Conservation (phyloP, 2,329 filamentous ascomycete genomes). For the Aschersonia sp. region DNA sequence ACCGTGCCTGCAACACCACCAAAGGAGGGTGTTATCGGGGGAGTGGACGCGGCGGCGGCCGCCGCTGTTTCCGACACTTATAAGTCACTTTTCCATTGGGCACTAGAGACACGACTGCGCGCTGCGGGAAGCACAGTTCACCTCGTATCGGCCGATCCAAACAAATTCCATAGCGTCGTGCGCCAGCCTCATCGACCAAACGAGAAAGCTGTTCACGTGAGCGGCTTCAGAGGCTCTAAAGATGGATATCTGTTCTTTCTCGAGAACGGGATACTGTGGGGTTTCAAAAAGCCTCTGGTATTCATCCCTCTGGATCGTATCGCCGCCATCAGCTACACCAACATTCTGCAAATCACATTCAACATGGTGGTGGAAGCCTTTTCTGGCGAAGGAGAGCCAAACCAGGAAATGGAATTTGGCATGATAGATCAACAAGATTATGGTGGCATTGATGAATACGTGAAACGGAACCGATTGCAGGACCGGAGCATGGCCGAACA, state of each 20-base stretch:
- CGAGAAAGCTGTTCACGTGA: slow-evolving; percentile 51
- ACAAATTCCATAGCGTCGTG: slow-evolving; percentile 40
- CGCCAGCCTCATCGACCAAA: slow-evolving; percentile 42
- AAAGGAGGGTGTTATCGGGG: slow-evolving; percentile 42
- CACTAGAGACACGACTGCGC: slow-evolving; percentile 35
- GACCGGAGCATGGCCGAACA: slow-evolving; percentile 56
- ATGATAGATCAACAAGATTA: slow-evolving; percentile 61
- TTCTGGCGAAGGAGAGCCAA: slow-evolving; percentile 27
- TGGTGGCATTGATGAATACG: slow-evolving; percentile 46
- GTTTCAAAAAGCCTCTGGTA: slow-evolving; percentile 53
- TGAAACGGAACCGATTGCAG: slow-evolving; percentile 44
- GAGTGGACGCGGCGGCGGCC: slow-evolving; percentile 32
- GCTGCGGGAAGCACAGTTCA: slow-evolving; percentile 30
- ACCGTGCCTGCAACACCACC: slow-evolving; percentile 45
- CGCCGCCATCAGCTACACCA: slow-evolving; percentile 50
- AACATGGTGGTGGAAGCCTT: slow-evolving; percentile 51
- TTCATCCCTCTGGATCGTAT: slow-evolving; percentile 49
- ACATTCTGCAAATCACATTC: slow-evolving; percentile 52
- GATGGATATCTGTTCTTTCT: slow-evolving; percentile 56
- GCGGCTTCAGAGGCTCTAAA: slow-evolving; percentile 52
- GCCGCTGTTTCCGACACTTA: slow-evolving; percentile 43
- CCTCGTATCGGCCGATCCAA: slow-evolving; percentile 37
- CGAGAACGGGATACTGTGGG: slow-evolving; percentile 52
- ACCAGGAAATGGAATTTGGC: slow-evolving; percentile 49
- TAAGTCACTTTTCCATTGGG: slow-evolving; percentile 46